Evolutionary conservation across 176 grass and related monocot genomes (phyloP), one percentile per base, ranked within the genome.

Genomic region (Oryza australiensis): DNA sequence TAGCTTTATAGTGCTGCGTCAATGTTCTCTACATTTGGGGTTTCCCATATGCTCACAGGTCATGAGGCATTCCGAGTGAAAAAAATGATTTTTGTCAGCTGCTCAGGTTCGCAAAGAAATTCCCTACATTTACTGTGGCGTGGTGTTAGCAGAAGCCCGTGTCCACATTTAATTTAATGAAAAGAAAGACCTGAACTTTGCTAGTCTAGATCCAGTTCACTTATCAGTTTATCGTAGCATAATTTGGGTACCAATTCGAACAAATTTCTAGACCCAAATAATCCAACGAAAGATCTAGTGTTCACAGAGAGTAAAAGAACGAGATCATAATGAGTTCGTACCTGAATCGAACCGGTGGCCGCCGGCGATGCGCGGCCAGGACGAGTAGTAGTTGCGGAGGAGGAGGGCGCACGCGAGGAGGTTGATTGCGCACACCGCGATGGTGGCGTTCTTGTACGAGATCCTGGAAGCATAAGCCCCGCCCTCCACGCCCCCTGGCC

Each of bases 361-460:
- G 28, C 82, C 88, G 65, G 82, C 10, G 64, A 84, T 69, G 59
- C 82, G 78, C 64, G 87, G 79, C 73, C 83, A 84, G 12, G 82
- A 68, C 27, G 78, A 84, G 82, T 80, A 83, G 82, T 88, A 79
- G 74, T 32, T 85, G 75, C 69, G 82, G 63, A 93, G 33, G 57
- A 93, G 88, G 57, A 90, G 65, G 2, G 86, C 78, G 0, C 67
- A 59, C 10, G 79, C 85, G n/a, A 93, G 55, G 43, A 88, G 79
- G 51, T 93, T 93, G 45, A 93, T 72, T 79, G 83, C 80, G 85
- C 91, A 93, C 27, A 88, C 64, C 0, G 66, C 74, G 14, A 93
- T 71, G 65, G 91, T 83, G 29, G 85, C 88, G 64, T 88, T 88
- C 85, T 64, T 90, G 79, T 90, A 93, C 1, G 85, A 93, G 0